Percentiles rank a stretch among this genome's conserved stretches.
phyloP scores from a whole-genome alignment of 768 basidiomycete genomes.

The Kockovaella imperatae region DNA sequence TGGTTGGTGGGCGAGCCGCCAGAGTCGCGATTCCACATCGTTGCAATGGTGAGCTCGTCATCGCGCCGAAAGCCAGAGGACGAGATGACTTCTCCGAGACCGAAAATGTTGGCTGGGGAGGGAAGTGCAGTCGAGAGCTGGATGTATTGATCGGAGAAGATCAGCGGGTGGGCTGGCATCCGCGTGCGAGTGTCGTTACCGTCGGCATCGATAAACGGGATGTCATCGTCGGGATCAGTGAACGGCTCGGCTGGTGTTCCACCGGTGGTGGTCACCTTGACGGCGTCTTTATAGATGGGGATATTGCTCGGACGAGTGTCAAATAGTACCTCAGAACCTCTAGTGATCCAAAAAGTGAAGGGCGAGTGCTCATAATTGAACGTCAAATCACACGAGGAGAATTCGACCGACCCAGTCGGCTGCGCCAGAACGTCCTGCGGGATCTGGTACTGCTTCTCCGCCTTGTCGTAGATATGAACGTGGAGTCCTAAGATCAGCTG shows the following conservation, averaged over 20 bases:
- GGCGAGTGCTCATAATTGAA: conserved; percentile 60
- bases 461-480: conserved; percentile 45
- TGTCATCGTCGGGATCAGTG: conserved; percentile 54
- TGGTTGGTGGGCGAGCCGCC: conserved; percentile 8
- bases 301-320: conserved; percentile 60
- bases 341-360: conserved; percentile 73
- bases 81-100: conserved; percentile 55
- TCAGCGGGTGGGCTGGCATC: conserved; percentile 55
- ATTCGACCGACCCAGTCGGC: conserved; percentile 7
- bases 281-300: conserved; percentile 62
- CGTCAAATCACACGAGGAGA: conserved; percentile 56
- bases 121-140: conserved; percentile 62
- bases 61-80: conserved; percentile 4
- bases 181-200: conserved; percentile 53
- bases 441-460: conserved; percentile 56
- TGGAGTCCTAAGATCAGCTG: conserved; percentile 41
- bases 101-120: conserved; percentile 61
- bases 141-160: conserved; percentile 71
- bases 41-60: neutral
- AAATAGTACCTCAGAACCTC: conserved; percentile 52
- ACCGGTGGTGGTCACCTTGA: too few species aligned
- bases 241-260: too few species aligned
- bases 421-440: conserved; percentile 50
- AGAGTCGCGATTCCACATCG: conserved; percentile 13
- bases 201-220: conserved; percentile 52